Conservation (phyloP, 345 rosid species). For the Eucalyptus regnans region DNA sequence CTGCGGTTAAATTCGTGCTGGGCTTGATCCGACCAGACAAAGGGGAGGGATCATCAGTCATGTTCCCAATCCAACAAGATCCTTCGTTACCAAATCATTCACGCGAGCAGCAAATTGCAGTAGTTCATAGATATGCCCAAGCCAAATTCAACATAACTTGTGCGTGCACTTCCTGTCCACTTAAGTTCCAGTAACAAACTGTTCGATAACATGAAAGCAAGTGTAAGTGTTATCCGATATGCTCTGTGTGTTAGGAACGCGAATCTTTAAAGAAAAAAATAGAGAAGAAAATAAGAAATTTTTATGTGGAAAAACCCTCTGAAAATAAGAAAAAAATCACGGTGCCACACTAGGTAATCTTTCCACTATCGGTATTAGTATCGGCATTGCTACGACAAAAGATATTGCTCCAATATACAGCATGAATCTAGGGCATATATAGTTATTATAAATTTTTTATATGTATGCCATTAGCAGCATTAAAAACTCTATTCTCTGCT, state of each 20-base stretch:
- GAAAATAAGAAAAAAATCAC: not conserved
- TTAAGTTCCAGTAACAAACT: not conserved
- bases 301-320: not conserved
- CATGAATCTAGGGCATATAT: not conserved
- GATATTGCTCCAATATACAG: not conserved
- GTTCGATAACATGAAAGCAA: not conserved
- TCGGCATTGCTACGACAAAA: too few relatives aligned
- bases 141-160: not conserved
- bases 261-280: not conserved
- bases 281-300: not conserved
- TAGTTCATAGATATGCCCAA: not conserved
- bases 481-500: rapidly evolving
- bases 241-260: not conserved
- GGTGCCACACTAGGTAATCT: too few relatives aligned
- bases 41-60: not conserved
- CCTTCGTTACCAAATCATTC: not conserved
- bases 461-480: too few relatives aligned
- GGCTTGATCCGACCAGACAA: not conserved
- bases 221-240: not conserved
- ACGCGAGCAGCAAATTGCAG: not conserved
- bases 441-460: not conserved
- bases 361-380: rapidly evolving
- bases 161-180: not conserved
- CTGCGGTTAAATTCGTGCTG: not conserved
- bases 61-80: not conserved